phyloP scores from a whole-genome alignment of 2,329 filamentous ascomycete species.

The Teratosphaeria epicoccoides region DNA sequence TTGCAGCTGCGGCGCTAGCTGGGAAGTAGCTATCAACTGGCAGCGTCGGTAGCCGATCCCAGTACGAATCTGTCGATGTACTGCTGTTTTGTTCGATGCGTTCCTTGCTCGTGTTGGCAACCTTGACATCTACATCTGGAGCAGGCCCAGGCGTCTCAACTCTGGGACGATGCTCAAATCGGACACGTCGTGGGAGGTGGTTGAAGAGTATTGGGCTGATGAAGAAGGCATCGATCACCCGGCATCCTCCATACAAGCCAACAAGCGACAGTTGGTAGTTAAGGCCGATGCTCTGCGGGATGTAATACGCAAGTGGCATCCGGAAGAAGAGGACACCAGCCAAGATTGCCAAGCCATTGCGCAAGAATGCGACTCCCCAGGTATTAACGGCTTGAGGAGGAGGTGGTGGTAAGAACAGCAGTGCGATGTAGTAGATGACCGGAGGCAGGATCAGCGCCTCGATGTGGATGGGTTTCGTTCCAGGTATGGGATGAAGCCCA shows the following conservation, averaged over 20 bases:
- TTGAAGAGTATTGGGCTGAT: conserved; percentile 31
- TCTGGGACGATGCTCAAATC: conserved; percentile 29
- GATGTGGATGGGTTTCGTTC: conserved; percentile 30
- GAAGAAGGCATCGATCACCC: conserved; percentile 36
- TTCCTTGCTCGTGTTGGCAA: conserved; percentile 1
- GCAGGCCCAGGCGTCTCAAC: conserved; percentile 23
- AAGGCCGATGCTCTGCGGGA: conserved; percentile 35
- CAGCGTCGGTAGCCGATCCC: conserved; percentile 6
- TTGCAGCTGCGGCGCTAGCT: neutral
- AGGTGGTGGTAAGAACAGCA: conserved; percentile 32
- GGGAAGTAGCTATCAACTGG: conserved; percentile 7
- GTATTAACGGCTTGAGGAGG: conserved; percentile 28
- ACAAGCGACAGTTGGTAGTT: conserved; percentile 37
- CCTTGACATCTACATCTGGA: conserved; percentile 10
- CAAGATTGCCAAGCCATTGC: conserved; percentile 28
- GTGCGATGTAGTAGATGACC: conserved; percentile 33
- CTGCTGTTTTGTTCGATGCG: conserved; percentile 1
- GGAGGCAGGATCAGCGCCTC: conserved; percentile 31
- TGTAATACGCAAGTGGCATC: conserved; percentile 32
- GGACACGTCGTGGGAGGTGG: conserved; percentile 33
- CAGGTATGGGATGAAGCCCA: conserved; percentile 33
- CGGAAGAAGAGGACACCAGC: conserved; percentile 33
- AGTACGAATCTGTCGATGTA: neutral
- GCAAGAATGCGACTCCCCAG: conserved; percentile 21
- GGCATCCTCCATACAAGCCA: conserved; percentile 32